A percentile compares a stretch with the other conserved stretches of the same genome.
Conservation (phyloP, 208 protist genomes). For the Wallacemonas sp. region DNA sequence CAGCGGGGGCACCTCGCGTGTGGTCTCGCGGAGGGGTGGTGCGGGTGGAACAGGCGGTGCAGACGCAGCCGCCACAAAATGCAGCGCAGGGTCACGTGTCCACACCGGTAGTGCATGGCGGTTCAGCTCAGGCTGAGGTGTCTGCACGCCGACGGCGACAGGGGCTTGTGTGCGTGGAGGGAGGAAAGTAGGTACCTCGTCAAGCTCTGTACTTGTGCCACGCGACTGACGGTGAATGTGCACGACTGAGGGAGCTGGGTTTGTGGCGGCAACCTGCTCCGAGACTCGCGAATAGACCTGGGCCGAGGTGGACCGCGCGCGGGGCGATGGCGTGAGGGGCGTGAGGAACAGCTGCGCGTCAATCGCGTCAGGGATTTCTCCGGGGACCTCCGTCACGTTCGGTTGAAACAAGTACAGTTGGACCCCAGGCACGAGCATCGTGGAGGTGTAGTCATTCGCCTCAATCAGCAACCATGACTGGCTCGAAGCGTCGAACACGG, state of each 20-base stretch:
- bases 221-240: background rate
- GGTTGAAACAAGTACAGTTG: slow-evolving; percentile 82
- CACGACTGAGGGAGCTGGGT: background rate
- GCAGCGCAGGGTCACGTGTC: too few species aligned
- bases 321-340: background rate
- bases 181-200: too few species aligned
- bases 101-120: too few species aligned
- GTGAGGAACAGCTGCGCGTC: slow-evolving; percentile 22
- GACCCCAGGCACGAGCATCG: background rate
- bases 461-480: background rate
- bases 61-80: too few species aligned
- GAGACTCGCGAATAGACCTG: too few species aligned
- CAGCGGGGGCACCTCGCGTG: too few species aligned
- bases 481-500: background rate
- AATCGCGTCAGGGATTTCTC: slow-evolving; percentile 49
- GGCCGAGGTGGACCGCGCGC: too few species aligned
- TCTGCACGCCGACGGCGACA: too few species aligned
- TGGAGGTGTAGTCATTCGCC: background rate
- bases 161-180: too few species aligned
- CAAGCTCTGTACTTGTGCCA: background rate
- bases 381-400: slow-evolving; percentile 35
- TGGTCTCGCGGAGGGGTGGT: too few species aligned
- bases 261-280: background rate
- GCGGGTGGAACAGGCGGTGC: too few species aligned
- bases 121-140: too few species aligned